phyloP scores from a whole-genome alignment of 139 green algal genomes.

The Ettlia oleoabundans region DNA sequence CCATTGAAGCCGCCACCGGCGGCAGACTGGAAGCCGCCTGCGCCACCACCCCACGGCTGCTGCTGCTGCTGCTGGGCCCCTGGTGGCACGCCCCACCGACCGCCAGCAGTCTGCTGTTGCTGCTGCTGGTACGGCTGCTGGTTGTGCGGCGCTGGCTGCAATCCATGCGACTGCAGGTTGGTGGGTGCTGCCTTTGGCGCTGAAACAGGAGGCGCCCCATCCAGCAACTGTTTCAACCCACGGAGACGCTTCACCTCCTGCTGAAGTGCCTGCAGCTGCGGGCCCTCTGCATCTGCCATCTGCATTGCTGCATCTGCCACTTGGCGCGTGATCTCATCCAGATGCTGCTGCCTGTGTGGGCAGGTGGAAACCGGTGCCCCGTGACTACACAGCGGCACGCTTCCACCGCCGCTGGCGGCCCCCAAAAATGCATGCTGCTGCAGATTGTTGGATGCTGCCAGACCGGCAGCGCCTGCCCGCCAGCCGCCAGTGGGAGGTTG shows the following conservation, averaged over 20 bases:
- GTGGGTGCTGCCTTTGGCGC: too few relatives aligned
- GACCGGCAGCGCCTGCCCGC: background rate
- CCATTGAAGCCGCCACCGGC: background rate
- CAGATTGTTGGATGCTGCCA: background rate
- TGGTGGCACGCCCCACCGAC: background rate
- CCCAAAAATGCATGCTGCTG: background rate
- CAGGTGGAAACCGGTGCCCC: slow-evolving; percentile 23
- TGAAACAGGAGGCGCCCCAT: background rate
- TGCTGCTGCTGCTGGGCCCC: slow-evolving; percentile 1
- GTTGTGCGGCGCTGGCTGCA: background rate
- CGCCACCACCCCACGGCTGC: too few relatives aligned
- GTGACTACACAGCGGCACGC: slow-evolving; percentile 29
- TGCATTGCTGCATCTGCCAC: slow-evolving; percentile 16
- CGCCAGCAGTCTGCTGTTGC: background rate
- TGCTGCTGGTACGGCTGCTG: background rate
- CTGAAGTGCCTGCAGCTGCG: slow-evolving; percentile 3
- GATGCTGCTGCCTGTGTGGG: slow-evolving; percentile 39
- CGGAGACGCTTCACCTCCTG: slow-evolving; percentile 24
- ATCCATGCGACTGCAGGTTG: background rate
- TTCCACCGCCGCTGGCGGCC: too few relatives aligned
- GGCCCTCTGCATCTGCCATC: slow-evolving; percentile 22
- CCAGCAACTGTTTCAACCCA: slow-evolving; percentile 32
- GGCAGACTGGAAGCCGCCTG: background rate
- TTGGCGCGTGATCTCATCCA: slow-evolving; percentile 30
- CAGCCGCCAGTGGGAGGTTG: background rate